Percentiles rank a stretch among this genome's conserved stretches.
phyloP scores from a whole-genome alignment of 116 monocot genomes.

The Papilionanthe hybrid region DNA sequence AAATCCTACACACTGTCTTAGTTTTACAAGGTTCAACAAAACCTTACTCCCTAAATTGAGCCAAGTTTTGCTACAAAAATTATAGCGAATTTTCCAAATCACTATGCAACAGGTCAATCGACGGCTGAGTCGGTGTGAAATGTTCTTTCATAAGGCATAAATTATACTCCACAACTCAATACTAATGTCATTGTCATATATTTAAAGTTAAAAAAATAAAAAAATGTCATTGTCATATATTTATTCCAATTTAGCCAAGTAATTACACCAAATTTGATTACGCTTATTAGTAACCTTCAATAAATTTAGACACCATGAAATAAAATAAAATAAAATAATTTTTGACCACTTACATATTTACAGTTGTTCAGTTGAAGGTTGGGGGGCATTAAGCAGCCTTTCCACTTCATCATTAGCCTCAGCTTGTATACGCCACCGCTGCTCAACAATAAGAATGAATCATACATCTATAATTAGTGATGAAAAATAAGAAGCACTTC shows the following conservation, averaged over 20 bases:
- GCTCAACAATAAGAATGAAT: constrained; percentile 11
- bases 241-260: not conserved
- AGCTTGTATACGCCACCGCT: constrained; percentile 92
- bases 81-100: too few species aligned
- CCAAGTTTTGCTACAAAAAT: too few species aligned
- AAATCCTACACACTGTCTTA: too few species aligned
- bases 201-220: not conserved
- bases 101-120: too few species aligned
- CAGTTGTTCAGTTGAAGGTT: constrained; percentile 24
- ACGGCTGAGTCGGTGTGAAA: too few species aligned
- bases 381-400: constrained; percentile 68
- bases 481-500: not conserved
- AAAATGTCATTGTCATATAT: not conserved
- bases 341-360: constrained; percentile 11
- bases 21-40: too few species aligned
- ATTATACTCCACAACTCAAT: too few species aligned
- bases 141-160: too few species aligned
- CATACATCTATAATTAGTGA: not conserved
- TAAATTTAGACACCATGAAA: not conserved
- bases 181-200: not conserved
- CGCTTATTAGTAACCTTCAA: not conserved
- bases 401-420: constrained; percentile 99
- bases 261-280: not conserved
- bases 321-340: not conserved
- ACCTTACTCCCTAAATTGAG: too few species aligned